Base-by-base conservation (phyloP, 345 rosid species). In the Citrus mangshanensis region DNA sequence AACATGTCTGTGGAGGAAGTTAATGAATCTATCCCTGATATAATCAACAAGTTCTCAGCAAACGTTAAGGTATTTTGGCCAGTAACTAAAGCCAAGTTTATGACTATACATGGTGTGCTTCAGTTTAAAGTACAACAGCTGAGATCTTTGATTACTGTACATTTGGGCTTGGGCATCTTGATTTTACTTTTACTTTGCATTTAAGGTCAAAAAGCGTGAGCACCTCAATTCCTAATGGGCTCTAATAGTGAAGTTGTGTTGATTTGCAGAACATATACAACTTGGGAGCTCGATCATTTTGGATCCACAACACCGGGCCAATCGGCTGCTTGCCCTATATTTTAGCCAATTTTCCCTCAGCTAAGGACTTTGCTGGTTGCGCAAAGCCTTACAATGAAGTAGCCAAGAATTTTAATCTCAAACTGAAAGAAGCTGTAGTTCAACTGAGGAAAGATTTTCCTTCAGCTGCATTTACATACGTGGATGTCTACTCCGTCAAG, bases 251-350 rank as follows among this genome's bases (percentile, higher is more conserved):
- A 35, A 42, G 19, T 65, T 64, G 12, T 14, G 38, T 56, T 79
- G 77, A 77, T 16, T 1, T 71, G 42, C 84, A 91, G 92, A 86
- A 77, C 34, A 61, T 91, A 58, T 84, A 87, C 70, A 40, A 22
- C 55, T 42, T 73, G 56, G 91, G 93, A 30, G 96, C 76, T 1
- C 85, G 90, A 58, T 80, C 87, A 32, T 92, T 87, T 78, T 92
- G 95, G 97, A 85, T 92, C 75, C 97, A 89, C 73, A 87, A 85
- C 78, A 92, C 97, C 10, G 95, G 95, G 35, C 97, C 97, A n/a
- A 81, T 91, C 32, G 93, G 97, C 5, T 91, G 97, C 67, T 79
- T 92, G 63, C 84, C 90, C 49, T 89, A 85, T 6, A 49, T 79
- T 67, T 56, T 89, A 13, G 77, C 68, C 21, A 21, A 40, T 10